Percentiles rank a stretch among this genome's conserved stretches.
phyloP scores from a whole-genome alignment of 2,329 filamentous ascomycete genomes.

The Cercospora sp. region DNA sequence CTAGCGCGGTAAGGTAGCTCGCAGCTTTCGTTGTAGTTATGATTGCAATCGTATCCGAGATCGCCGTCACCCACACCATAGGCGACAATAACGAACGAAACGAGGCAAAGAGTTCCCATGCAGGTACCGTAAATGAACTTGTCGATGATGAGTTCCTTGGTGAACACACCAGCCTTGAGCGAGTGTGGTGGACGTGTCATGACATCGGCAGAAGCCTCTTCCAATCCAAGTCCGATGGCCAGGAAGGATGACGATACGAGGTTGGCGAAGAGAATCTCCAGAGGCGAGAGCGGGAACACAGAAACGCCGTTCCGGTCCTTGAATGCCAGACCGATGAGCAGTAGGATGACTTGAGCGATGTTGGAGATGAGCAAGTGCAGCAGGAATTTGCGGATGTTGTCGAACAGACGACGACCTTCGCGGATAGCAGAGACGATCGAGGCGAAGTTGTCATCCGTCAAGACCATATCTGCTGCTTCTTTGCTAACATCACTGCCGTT shows the following conservation, averaged over 20 bases:
- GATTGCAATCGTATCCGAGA: conserved; percentile 49
- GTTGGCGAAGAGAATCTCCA: conserved; percentile 53
- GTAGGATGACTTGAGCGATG: conserved; percentile 51
- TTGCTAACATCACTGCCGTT: conserved; percentile 49
- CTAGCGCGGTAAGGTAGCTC: conserved; percentile 48
- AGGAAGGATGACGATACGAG: conserved; percentile 52
- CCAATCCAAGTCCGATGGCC: conserved; percentile 50
- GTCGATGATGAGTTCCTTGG: conserved; percentile 49
- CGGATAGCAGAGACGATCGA: conserved; percentile 50
- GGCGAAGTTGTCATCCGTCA: conserved; percentile 50
- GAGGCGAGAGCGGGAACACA: conserved; percentile 49
- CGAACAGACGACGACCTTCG: conserved; percentile 49
- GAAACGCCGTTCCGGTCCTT: conserved; percentile 48
- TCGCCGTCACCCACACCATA: conserved; percentile 47
- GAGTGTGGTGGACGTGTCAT: conserved; percentile 50
- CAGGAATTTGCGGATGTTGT: conserved; percentile 53
- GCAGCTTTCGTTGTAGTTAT: conserved; percentile 46
- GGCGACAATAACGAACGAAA: conserved; percentile 48
- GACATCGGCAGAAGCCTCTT: conserved; percentile 49
- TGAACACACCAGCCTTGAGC: conserved; percentile 48
- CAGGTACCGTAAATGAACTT: conserved; percentile 52
- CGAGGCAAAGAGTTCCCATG: conserved; percentile 49
- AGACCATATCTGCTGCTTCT: conserved; percentile 48
- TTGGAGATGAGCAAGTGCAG: conserved; percentile 53
- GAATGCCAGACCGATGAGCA: conserved; percentile 51